Percentiles rank a stretch among this genome's conserved stretches.
Evolutionary conservation across 169 alveolate genomes (phyloP).

Genomic region (Amoebophrya sp.): DNA sequence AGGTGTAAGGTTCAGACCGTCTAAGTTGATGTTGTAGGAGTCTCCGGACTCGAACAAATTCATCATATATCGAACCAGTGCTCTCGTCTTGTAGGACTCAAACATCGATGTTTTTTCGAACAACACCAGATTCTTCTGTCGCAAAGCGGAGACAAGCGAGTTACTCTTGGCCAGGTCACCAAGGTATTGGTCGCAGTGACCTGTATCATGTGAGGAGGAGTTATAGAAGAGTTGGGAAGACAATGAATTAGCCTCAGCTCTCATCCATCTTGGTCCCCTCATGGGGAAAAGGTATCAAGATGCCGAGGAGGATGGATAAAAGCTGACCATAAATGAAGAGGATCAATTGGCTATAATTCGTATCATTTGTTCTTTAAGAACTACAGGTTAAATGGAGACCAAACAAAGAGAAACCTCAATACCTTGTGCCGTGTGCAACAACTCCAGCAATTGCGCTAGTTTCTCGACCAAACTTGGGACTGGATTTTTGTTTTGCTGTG

Average conservation of each 20-base stretch:
- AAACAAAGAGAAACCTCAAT: neutral
- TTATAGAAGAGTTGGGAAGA: too few species aligned
- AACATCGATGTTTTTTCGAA: slow-evolving; percentile 19
- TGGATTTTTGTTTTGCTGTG: slow-evolving; percentile 29
- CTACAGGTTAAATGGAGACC: too few species aligned
- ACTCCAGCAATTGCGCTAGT: slow-evolving; percentile 26
- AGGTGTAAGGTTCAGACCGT: slow-evolving; percentile 15
- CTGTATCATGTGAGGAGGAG: neutral
- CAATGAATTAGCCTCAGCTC: too few species aligned
- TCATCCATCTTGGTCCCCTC: too few species aligned
- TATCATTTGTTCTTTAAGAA: too few species aligned
- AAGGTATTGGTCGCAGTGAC: slow-evolving; percentile 20
- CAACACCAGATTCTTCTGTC: slow-evolving; percentile 22
- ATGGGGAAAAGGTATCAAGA: too few species aligned
- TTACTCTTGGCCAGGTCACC: slow-evolving; percentile 31
- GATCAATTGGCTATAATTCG: too few species aligned
- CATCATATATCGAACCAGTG: neutral
- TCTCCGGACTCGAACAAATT: neutral
- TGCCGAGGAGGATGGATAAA: too few species aligned
- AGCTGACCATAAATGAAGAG: too few species aligned
- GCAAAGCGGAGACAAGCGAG: neutral
- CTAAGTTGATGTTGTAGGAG: neutral
- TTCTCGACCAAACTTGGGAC: slow-evolving; percentile 27
- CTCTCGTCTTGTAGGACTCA: neutral
- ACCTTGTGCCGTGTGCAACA: slow-evolving; percentile 23